Evolutionary conservation across 768 basidiomycete species (phyloP).

Genomic region (Boletellus emodensis): DNA sequence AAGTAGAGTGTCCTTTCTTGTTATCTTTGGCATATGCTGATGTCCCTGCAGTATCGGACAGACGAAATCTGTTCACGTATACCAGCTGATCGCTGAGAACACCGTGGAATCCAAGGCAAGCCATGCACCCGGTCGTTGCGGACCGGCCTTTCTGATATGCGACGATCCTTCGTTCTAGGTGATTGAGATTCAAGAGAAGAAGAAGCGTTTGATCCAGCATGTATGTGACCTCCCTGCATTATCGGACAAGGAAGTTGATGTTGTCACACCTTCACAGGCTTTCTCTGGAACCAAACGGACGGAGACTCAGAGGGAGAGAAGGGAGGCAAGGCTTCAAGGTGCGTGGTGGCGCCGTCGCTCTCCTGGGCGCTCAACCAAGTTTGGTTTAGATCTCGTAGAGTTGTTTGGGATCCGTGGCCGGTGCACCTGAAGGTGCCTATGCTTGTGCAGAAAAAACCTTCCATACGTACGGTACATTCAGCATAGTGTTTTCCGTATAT

Average conservation of each 20-base stretch:
- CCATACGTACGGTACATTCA: constrained; percentile 12
- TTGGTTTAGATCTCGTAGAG: constrained; percentile 52
- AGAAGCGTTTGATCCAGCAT: constrained; percentile 75
- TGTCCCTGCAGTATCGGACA: constrained; percentile 60
- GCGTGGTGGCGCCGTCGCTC: constrained; percentile 8
- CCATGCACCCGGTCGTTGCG: neutral
- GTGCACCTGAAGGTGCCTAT: neutral
- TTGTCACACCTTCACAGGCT: constrained; percentile 44
- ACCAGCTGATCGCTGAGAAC: constrained; percentile 85
- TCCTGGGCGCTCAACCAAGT: neutral
- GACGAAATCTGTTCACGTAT: constrained; percentile 77
- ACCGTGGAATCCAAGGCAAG: constrained; percentile 81
- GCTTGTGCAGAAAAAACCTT: neutral
- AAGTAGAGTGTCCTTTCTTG: constrained; percentile 6
- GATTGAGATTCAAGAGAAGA: constrained; percentile 82
- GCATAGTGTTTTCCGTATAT: constrained; percentile 7
- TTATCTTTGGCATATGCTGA: constrained; percentile 2
- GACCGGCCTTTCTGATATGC: neutral
- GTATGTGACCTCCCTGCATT: constrained; percentile 32
- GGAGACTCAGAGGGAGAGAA: constrained; percentile 72
- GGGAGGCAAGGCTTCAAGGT: constrained; percentile 82
- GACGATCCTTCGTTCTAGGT: constrained; percentile 38
- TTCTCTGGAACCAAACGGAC: constrained; percentile 78
- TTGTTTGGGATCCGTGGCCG: constrained; percentile 45
- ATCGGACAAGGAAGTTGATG: neutral